Evolutionary conservation across 2,329 filamentous ascomycete species (phyloP).

Genomic region (Bimuria novae-zelandiae): DNA sequence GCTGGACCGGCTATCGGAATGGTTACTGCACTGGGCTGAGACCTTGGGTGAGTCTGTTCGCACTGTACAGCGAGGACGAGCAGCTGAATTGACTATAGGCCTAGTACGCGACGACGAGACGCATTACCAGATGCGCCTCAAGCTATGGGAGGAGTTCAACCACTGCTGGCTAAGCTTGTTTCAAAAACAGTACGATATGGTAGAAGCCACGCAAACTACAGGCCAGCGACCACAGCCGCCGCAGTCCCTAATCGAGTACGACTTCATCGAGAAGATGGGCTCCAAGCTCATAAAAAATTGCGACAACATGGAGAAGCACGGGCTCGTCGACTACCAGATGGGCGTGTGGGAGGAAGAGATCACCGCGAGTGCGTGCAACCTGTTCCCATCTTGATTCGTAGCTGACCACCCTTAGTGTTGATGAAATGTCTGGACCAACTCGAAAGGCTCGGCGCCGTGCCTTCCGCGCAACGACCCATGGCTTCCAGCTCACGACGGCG

Average conservation of each 20-base stretch:
- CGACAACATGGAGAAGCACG: slow-evolving; percentile 84
- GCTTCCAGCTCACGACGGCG: slow-evolving; percentile 40
- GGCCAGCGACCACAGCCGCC: slow-evolving; percentile 62
- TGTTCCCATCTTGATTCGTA: not conserved
- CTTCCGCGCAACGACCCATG: slow-evolving; percentile 34
- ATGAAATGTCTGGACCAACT: slow-evolving; percentile 59
- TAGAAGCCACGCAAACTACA: slow-evolving; percentile 62
- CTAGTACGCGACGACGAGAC: slow-evolving; percentile 81
- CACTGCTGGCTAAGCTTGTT: slow-evolving; percentile 84
- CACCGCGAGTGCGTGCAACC: slow-evolving; percentile 68
- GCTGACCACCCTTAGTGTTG: slow-evolving; percentile 50
- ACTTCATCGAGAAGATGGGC: slow-evolving; percentile 76
- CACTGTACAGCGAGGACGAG: slow-evolving; percentile 31
- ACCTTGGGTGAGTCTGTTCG: slow-evolving; percentile 63
- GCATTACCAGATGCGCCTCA: slow-evolving; percentile 75
- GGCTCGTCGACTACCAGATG: slow-evolving; percentile 97
- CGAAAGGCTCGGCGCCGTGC: slow-evolving; percentile 46
- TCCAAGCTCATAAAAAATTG: slow-evolving; percentile 81
- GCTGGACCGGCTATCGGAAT: slow-evolving; percentile 67
- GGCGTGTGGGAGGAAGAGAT: slow-evolving; percentile 96
- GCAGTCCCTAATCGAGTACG: slow-evolving; percentile 68
- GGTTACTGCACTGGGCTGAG: slow-evolving; percentile 68
- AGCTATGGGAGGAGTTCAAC: slow-evolving; percentile 94
- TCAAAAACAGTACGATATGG: slow-evolving; percentile 80
- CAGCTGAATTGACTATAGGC: slow-evolving; percentile 62